Base-by-base conservation (phyloP, 108 stramenopile genomes). In the Nannochloropsis granulata region DNA sequence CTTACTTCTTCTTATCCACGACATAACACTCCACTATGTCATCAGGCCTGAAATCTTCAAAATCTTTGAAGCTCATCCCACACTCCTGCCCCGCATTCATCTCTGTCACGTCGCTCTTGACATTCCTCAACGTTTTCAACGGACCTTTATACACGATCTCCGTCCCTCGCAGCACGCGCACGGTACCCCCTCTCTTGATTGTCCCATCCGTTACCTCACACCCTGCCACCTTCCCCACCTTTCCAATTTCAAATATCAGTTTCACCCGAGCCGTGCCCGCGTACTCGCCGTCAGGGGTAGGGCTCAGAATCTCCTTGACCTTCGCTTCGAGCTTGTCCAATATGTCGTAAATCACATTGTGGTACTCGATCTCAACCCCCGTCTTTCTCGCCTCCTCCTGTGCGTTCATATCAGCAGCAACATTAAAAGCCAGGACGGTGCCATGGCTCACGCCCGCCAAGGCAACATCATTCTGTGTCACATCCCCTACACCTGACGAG, bases 231-330 rank as follows among this genome's bases (percentile, higher is more conserved):
- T 90, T 94, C 85, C 91, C 94, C 85, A 95, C 95, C 21, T 85
- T 87, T 79, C 96, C 97, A 89, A 98, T 96, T 85, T 95, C 94
- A 86, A 98, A 98, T 25, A 96, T 93, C 88, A 96, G 92, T 87
- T 96, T 96, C 21, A 98, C 95, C 44, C 85, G 79, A 12, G 96
- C 97, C 34, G 90, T 86, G 56, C 97, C 96, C 42, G 92, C 91
- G 87, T 94, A 95, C 83, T 95, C 96, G 89, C 97, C 97, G 14
- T 93, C 95, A 19, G 94, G 97, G 44, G 94, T 96, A 23, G 97
- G 97, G 23, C 93, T 93, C 14, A 97, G 90, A 2, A 95, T 92
- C 88, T 95, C 94, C 83, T 95, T 94, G 94, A 97, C 95, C 86
- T 79, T 81, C 82, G 42, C 92, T 87, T 96, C 93, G 23, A 98